These are phyloP conservation scores for Iris pallida DNA, from an alignment of 116 monocot genomes.

Conservation along the genomic window DNA sequence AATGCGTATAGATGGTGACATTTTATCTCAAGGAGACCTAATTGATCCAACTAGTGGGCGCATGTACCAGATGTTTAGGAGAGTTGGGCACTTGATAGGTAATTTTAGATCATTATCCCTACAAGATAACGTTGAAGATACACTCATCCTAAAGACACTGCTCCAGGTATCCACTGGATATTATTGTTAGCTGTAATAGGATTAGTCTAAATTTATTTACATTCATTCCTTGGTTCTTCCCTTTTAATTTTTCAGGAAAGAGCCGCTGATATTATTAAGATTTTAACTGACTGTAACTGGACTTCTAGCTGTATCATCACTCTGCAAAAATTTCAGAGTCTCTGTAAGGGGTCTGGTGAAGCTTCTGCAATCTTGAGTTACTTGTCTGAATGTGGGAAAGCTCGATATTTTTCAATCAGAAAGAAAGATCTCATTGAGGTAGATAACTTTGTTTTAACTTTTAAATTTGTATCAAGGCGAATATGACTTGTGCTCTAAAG, in stretches of 20 bases:
- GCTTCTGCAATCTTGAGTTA: conserved; percentile 47
- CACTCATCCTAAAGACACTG: conserved; percentile 49
- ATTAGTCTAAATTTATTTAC: background rate
- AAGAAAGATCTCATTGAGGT: conserved; percentile 67
- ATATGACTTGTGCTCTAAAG: background rate
- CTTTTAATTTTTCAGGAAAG: conserved; percentile 44
- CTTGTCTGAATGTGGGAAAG: conserved; percentile 53
- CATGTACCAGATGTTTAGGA: conserved; percentile 52
- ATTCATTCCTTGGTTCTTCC: background rate
- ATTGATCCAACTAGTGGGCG: conserved; percentile 58
- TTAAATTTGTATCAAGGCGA: background rate
- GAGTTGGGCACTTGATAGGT: conserved; percentile 31
- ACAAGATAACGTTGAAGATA: conserved; percentile 34
- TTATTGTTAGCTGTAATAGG: background rate
- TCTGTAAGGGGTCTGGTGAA: conserved; percentile 52
- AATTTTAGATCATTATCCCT: conserved; percentile 22
- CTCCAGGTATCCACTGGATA: conserved; percentile 44
- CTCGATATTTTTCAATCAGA: conserved; percentile 49
- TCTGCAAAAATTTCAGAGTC: conserved; percentile 45
- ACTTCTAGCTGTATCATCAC: conserved; percentile 71
- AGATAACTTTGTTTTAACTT: conserved; percentile 1
- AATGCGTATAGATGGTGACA: conserved; percentile 67
- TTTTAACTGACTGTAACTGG: conserved; percentile 56
- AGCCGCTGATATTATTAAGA: conserved; percentile 41
- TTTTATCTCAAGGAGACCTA: conserved; percentile 58